A percentile compares a stretch with the other conserved stretches of the same genome.
Evolutionary conservation across 176 grass and related monocot species (phyloP).

Genomic region (Aechmea fasciata): DNA sequence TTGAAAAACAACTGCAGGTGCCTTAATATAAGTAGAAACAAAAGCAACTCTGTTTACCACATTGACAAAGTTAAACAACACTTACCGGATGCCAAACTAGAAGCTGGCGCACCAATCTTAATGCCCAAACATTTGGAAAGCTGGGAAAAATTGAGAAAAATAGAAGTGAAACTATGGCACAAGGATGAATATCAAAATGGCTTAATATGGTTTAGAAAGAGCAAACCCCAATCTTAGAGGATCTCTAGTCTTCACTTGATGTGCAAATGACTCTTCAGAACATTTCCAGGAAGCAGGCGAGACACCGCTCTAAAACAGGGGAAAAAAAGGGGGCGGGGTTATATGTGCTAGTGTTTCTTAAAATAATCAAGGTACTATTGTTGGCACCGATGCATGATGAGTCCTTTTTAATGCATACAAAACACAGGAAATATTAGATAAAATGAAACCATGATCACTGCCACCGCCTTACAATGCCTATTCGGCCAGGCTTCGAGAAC

Average conservation of each 20-base stretch:
- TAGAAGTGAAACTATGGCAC: conserved; percentile 14
- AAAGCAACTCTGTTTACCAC: neutral
- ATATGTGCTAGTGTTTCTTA: conserved; percentile 1
- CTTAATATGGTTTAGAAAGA: conserved; percentile 13
- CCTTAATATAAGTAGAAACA: neutral
- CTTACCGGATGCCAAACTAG: conserved; percentile 96
- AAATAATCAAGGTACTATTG: neutral
- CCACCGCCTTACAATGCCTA: neutral
- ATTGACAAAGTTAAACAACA: neutral
- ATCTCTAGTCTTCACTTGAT: conserved; percentile 91
- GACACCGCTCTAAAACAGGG: conserved; percentile 29
- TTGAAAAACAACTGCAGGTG: neutral
- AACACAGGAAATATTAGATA: neutral
- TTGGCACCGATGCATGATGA: neutral
- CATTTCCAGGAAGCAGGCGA: conserved; percentile 92
- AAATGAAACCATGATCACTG: neutral
- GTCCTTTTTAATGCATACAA: neutral
- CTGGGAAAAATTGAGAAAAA: conserved; percentile 30
- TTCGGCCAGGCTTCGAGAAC: no score
- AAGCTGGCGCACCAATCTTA: conserved; percentile 76
- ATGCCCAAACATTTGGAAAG: conserved; percentile 73
- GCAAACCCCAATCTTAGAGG: conserved; percentile 79
- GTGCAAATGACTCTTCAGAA: conserved; percentile 88
- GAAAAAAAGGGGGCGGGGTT: conserved; percentile 11
- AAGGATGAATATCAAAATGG: conserved; percentile 3